Evolutionary conservation across 371 early-diverging fungal species (phyloP).

Genomic region (Mucor lusitanicus): DNA sequence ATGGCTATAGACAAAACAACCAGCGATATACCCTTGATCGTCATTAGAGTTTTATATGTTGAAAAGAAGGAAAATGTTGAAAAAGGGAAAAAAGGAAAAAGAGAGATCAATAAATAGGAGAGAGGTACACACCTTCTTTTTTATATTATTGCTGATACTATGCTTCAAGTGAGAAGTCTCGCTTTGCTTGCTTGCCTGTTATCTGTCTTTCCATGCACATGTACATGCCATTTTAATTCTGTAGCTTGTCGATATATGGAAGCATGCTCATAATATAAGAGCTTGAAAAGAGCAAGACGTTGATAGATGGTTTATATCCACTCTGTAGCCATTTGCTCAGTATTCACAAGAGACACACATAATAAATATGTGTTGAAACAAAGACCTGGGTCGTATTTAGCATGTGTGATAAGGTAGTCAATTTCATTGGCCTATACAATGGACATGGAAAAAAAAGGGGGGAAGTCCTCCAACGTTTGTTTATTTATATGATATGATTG

Average conservation of each 20-base stretch:
- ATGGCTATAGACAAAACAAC: conserved; percentile 1
- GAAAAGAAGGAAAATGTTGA: neutral
- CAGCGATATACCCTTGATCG: neutral
- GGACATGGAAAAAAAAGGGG: neutral
- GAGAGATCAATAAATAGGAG: neutral
- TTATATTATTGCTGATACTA: neutral
- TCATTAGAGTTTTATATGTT: neutral
- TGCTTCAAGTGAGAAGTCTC: neutral
- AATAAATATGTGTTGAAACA: neutral
- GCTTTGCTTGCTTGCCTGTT: neutral
- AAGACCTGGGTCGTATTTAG: neutral
- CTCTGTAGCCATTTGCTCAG: neutral
- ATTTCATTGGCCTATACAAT: neutral
- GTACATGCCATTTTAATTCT: too few relatives aligned
- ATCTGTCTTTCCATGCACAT: too few relatives aligned
- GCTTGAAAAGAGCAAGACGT: neutral
- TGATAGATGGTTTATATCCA: neutral
- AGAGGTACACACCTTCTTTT: neutral
- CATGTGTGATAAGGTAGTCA: neutral
- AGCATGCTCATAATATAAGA: too few relatives aligned
- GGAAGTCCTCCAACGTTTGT: neutral
- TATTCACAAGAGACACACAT: neutral
- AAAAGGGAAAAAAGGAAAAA: neutral
- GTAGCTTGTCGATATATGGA: too few relatives aligned
- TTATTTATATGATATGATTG: neutral